Percentiles rank a stretch among this genome's conserved stretches.
Evolutionary conservation across 1,139 yeast species (phyloP).

Genomic region (Meyerozyma elateridarum): DNA sequence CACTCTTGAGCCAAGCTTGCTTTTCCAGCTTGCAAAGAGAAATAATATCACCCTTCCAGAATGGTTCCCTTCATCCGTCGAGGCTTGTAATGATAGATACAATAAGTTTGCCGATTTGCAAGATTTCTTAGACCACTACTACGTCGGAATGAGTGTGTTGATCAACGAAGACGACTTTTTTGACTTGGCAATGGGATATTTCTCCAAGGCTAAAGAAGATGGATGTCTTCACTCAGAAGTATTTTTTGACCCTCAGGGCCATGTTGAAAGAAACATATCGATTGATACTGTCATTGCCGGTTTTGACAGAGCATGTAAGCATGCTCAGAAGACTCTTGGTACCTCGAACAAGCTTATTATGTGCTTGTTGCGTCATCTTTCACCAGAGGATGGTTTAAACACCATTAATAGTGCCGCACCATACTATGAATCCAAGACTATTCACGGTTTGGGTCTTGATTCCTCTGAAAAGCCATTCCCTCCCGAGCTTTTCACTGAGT

Average conservation of each 20-base stretch:
- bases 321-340: constrained; percentile 54
- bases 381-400: constrained; percentile 50
- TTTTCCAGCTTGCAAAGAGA: constrained; percentile 61
- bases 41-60: constrained; percentile 53
- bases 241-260: constrained; percentile 83
- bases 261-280: constrained; percentile 59
- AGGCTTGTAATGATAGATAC: constrained; percentile 55
- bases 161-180: constrained; percentile 61
- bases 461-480: constrained; percentile 75
- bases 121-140: constrained; percentile 73
- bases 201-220: constrained; percentile 54
- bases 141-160: constrained; percentile 72
- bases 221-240: constrained; percentile 66
- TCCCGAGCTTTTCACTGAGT: constrained; percentile 59
- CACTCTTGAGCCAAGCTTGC: constrained; percentile 65
- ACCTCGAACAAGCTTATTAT: constrained; percentile 67
- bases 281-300: constrained; percentile 61
- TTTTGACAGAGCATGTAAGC: constrained; percentile 56
- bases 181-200: constrained; percentile 72
- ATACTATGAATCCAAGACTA: constrained; percentile 49
- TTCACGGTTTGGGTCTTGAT: constrained; percentile 73
- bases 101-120: constrained; percentile 59
- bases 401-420: constrained; percentile 50
- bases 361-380: constrained; percentile 75
- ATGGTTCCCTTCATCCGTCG: constrained; percentile 51